These are phyloP conservation scores for Suhomyces sp. DNA, from an alignment of 805 yeast species.

Conservation along the genomic window DNA sequence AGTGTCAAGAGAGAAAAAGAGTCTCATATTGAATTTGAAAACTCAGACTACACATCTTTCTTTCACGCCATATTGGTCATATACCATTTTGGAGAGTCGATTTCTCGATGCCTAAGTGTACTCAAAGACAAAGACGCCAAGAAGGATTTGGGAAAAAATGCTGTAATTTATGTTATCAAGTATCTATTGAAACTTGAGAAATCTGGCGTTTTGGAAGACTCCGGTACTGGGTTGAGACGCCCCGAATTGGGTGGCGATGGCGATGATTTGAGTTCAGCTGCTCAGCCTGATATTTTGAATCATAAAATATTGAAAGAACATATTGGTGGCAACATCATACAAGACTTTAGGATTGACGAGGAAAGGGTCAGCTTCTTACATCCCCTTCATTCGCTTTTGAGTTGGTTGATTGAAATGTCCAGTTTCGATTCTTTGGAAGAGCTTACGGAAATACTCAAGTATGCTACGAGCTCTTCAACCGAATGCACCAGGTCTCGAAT, in stretches of 20 bases:
- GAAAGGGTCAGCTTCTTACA: conserved; percentile 69
- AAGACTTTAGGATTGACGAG: conserved; percentile 24
- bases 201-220: conserved; percentile 17
- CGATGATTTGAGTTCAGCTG: neutral
- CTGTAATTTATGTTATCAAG: conserved; percentile 29
- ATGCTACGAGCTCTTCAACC: conserved; percentile 8
- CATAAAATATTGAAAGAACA: conserved; percentile 18
- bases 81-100: conserved; percentile 55
- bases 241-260: neutral
- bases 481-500: neutral
- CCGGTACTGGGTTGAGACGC: neutral
- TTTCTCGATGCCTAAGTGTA: conserved; percentile 44
- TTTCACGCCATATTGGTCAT: conserved; percentile 69
- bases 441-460: conserved; percentile 18
- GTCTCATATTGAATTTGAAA: conserved; percentile 88
- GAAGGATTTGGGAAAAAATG: conserved; percentile 19
- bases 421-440: conserved; percentile 21
- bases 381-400: conserved; percentile 71
- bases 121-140: conserved; percentile 14
- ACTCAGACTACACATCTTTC: conserved; percentile 72
- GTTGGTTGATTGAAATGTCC: conserved; percentile 66
- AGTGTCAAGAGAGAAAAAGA: conserved; percentile 69
- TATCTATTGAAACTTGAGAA: conserved; percentile 31
- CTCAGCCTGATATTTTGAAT: neutral
- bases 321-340: conserved; percentile 20